These are phyloP conservation scores for Carex arenaria DNA, from an alignment of 202 grass and related monocot genomes.

Conservation along the genomic window DNA sequence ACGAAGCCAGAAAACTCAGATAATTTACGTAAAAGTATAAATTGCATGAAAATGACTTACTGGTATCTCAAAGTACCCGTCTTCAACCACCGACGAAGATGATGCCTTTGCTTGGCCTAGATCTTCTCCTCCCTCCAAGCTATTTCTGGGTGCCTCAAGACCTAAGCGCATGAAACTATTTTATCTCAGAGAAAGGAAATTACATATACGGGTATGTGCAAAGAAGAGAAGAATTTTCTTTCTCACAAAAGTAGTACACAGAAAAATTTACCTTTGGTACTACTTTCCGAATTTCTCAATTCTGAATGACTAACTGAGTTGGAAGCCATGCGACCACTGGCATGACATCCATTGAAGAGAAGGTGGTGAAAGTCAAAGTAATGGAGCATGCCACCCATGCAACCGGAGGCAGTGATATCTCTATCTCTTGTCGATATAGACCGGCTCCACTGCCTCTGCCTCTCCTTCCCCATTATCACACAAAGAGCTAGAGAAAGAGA, in stretches of 20 bases:
- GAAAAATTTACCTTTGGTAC: not conserved
- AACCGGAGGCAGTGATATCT: slow-evolving; percentile 31
- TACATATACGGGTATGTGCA: not conserved
- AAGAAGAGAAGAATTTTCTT: not conserved
- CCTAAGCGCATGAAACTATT: slow-evolving; percentile 15
- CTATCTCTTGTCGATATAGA: slow-evolving; percentile 22
- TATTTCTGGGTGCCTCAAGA: slow-evolving; percentile 78
- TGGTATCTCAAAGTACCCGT: slow-evolving; percentile 38
- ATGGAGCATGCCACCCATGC: slow-evolving; percentile 87
- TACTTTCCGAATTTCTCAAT: not conserved
- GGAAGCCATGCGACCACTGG: slow-evolving; percentile 25
- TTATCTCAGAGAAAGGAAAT: not conserved
- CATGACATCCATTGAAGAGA: slow-evolving; percentile 46
- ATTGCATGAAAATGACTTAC: slow-evolving; percentile 12
- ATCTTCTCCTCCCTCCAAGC: slow-evolving; percentile 59
- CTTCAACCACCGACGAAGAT: not conserved
- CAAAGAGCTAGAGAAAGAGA: not conserved
- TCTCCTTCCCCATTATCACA: slow-evolving; percentile 4
- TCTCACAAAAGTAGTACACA: not conserved
- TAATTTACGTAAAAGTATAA: not conserved
- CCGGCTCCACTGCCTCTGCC: not conserved
- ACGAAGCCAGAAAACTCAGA: not conserved
- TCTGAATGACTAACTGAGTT: not conserved
- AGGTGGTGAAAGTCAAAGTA: slow-evolving; percentile 56
- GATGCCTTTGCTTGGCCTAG: not conserved